Evolutionary conservation across 257 asterid species (phyloP).

Genomic region (Solanum sejunctum): DNA sequence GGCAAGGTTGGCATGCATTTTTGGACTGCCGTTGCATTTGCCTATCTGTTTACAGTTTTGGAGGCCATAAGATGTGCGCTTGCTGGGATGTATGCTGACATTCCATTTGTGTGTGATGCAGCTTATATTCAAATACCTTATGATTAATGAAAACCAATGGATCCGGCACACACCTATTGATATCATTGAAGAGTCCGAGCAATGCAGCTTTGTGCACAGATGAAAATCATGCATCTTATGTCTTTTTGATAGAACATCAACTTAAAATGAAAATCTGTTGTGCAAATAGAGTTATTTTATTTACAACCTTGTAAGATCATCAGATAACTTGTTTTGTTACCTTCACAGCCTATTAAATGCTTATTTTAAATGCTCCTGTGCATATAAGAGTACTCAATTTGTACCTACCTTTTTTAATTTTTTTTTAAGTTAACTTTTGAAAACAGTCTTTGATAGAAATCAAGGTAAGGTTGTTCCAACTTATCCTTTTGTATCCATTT

Average conservation of each 20-base stretch:
- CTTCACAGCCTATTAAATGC: not conserved
- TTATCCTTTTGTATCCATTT: not conserved
- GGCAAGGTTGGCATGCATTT: constrained; percentile 88
- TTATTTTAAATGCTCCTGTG: not conserved
- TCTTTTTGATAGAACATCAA: not conserved
- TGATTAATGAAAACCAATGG: constrained; percentile 25
- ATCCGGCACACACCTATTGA: not conserved
- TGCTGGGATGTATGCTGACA: constrained; percentile 80
- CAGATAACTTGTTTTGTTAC: not conserved
- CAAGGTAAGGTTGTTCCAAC: rapidly evolving
- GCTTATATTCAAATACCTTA: constrained; percentile 89
- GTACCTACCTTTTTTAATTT: not conserved
- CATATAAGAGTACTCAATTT: not conserved
- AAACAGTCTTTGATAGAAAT: too few relatives aligned
- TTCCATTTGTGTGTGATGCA: constrained; percentile 85
- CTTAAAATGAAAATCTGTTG: not conserved
- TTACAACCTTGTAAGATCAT: not conserved
- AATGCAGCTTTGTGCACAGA: not conserved
- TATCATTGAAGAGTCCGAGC: not conserved
- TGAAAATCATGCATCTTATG: not conserved
- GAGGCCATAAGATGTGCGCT: constrained; percentile 76
- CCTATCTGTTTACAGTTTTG: constrained; percentile 64
- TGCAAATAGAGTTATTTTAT: not conserved
- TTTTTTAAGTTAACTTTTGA: too few relatives aligned
- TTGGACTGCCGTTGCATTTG: constrained; percentile 66